Percentiles rank a stretch among this genome's conserved stretches.
These are phyloP conservation scores for Penicillium cataractarum DNA, from an alignment of 495 filamentous ascomycete species.

Conservation along the genomic window DNA sequence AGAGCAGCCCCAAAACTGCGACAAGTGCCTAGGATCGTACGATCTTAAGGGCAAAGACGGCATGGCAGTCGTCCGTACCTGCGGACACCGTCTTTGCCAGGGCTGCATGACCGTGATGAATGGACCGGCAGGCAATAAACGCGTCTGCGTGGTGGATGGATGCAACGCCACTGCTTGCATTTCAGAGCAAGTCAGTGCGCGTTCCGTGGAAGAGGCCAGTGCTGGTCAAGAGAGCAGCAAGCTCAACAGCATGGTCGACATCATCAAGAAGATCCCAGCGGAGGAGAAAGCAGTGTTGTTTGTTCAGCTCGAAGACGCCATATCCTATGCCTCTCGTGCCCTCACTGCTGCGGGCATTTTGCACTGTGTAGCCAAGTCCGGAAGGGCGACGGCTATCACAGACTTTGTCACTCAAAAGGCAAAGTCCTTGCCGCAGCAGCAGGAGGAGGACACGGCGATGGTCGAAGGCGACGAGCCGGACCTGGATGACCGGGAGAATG, in stretches of 20 bases:
- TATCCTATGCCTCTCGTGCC: constrained; percentile 36
- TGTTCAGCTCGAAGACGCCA: constrained; percentile 52
- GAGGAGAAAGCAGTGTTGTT: constrained; percentile 57
- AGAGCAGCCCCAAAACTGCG: constrained; percentile 26
- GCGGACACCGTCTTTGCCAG: constrained; percentile 56
- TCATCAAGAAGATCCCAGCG: constrained; percentile 44
- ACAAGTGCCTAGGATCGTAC: constrained; percentile 28
- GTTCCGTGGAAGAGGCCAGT: constrained; percentile 36
- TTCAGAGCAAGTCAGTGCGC: constrained; percentile 41
- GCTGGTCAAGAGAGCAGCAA: constrained; percentile 47
- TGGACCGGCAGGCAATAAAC: constrained; percentile 5
- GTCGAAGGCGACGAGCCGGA: neutral
- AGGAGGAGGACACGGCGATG: neutral
- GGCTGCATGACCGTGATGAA: constrained; percentile 29
- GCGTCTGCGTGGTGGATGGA: constrained; percentile 32
- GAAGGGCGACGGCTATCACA: neutral
- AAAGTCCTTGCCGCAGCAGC: constrained; percentile 3
- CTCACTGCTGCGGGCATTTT: constrained; percentile 36
- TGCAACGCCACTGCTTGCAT: constrained; percentile 35
- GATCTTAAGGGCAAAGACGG: constrained; percentile 4
- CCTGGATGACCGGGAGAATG: neutral
- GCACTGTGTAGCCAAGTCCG: constrained; percentile 19
- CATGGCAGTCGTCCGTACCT: constrained; percentile 46
- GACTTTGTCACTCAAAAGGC: constrained; percentile 16
- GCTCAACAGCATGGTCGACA: constrained; percentile 48